Conservation (phyloP, 768 basidiomycete species). For the Saitozyma podzolica region DNA sequence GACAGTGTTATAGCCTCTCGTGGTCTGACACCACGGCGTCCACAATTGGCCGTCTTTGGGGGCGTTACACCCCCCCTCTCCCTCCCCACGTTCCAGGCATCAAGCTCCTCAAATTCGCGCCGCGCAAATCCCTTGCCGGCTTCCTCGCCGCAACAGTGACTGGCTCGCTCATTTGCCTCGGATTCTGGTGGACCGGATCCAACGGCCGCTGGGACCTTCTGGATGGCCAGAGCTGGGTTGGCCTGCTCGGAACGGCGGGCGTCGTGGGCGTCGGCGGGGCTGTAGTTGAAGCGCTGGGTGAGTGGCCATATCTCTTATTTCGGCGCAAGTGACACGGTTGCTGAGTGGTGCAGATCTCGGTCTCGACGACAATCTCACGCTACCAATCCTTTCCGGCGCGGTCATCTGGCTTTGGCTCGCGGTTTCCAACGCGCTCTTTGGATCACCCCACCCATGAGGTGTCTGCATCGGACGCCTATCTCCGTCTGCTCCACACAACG, state of each 20-base stretch:
- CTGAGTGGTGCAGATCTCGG: slow-evolving; percentile 66
- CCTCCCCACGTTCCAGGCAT: slow-evolving; percentile 56
- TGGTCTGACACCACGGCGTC: slow-evolving; percentile 97
- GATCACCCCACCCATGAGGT: not conserved
- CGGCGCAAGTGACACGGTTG: not conserved
- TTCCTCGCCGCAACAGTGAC: slow-evolving; percentile 76
- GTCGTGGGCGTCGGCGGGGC: slow-evolving; percentile 77
- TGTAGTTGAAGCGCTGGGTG: slow-evolving; percentile 85
- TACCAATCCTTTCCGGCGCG: slow-evolving; percentile 83
- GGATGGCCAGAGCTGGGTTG: slow-evolving; percentile 49
- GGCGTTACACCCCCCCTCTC: slow-evolving; percentile 65
- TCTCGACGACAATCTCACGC: slow-evolving; percentile 83
- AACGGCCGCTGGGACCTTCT: slow-evolving; percentile 41
- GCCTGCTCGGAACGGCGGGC: slow-evolving; percentile 59
- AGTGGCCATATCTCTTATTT: slow-evolving; percentile 39
- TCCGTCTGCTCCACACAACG: not conserved
- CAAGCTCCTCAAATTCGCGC: slow-evolving; percentile 65
- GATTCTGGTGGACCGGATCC: slow-evolving; percentile 63
- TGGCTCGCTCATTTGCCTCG: slow-evolving; percentile 65
- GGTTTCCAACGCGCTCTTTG: slow-evolving; percentile 36
- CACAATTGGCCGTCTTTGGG: slow-evolving; percentile 82
- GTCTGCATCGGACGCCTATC: not conserved
- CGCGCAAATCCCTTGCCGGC: slow-evolving; percentile 80
- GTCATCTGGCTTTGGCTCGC: slow-evolving; percentile 60
- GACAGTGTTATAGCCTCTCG: slow-evolving; percentile 64